Conservation (phyloP, 176 grass and related monocot genomes). For the Oryza glumipatula region DNA sequence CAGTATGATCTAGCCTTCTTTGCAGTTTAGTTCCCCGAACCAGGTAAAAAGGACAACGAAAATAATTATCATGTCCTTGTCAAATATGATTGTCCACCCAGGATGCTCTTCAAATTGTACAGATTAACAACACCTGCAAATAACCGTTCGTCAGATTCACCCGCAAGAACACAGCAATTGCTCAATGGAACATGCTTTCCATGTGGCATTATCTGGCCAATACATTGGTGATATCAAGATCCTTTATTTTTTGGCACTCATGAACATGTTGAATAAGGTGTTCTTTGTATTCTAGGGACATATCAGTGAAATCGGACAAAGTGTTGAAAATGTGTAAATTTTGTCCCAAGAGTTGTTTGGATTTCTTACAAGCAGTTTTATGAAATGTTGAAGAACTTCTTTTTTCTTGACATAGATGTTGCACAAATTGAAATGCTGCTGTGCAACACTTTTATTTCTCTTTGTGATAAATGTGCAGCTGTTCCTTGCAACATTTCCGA, state of each 20-base stretch:
- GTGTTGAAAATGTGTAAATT: not conserved
- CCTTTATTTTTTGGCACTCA: not conserved
- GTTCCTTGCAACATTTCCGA: not conserved
- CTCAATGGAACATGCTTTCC: not conserved
- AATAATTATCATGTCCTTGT: slow-evolving; percentile 42
- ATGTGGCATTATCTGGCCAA: not conserved
- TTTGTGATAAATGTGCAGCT: not conserved
- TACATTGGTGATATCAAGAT: not conserved
- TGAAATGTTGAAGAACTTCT: not conserved
- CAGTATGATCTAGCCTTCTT: slow-evolving; percentile 49
- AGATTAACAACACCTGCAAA: slow-evolving; percentile 47
- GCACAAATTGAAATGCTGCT: too few species aligned
- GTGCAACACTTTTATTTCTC: not conserved
- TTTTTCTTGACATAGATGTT: too few species aligned
- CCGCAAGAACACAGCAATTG: not conserved
- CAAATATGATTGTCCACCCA: slow-evolving; percentile 43
- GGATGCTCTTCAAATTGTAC: slow-evolving; percentile 50
- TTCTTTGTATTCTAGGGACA: not conserved
- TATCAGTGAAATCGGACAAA: not conserved
- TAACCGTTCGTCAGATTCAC: slow-evolving; percentile 16
- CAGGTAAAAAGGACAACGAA: slow-evolving; percentile 32
- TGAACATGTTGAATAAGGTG: not conserved
- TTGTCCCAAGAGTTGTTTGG: not conserved
- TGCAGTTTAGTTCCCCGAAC: not conserved
- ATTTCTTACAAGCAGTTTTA: not conserved